phyloP scores from a whole-genome alignment of 169 alveolate species.

The Perkinsus marinus region DNA sequence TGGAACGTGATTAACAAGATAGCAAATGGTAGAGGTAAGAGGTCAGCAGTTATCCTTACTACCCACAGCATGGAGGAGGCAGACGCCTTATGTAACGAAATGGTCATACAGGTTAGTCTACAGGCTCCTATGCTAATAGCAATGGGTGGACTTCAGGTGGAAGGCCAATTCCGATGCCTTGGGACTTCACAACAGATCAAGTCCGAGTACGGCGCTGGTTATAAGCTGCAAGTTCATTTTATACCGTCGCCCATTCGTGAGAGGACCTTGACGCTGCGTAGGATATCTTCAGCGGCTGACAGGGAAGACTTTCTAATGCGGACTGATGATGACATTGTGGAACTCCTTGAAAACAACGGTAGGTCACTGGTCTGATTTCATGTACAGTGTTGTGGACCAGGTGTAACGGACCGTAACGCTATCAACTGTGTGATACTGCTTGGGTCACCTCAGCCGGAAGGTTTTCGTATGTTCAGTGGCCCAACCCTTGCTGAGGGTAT shows the following conservation, averaged over 20 bases:
- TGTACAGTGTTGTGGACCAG: not conserved
- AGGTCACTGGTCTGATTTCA: not conserved
- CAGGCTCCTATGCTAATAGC: not conserved
- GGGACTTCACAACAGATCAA: slow-evolving; percentile 50
- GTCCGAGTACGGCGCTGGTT: slow-evolving; percentile 36
- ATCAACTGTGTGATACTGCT: not conserved
- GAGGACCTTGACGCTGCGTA: not conserved
- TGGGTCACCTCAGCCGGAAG: not conserved
- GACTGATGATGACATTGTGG: not conserved
- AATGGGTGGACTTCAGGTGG: slow-evolving; percentile 36
- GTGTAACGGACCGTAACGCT: not conserved
- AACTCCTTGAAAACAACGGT: not conserved
- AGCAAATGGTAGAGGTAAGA: not conserved
- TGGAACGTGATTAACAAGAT: not conserved
- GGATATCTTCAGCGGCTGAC: not conserved
- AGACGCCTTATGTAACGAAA: slow-evolving; percentile 43
- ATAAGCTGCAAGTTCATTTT: not conserved
- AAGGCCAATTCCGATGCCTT: slow-evolving; percentile 56
- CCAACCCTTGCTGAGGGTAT: not conserved
- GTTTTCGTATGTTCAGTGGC: not conserved
- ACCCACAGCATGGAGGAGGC: slow-evolving; percentile 73
- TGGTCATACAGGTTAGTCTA: slow-evolving; percentile 9
- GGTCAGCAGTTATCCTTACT: slow-evolving; percentile 36
- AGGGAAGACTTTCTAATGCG: not conserved
- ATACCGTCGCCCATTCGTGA: not conserved